Percentiles rank a stretch among this genome's conserved stretches.
These are phyloP conservation scores for Entelexis paramagnoliae DNA, from an alignment of 1,139 yeast genomes.

Conservation along the genomic window DNA sequence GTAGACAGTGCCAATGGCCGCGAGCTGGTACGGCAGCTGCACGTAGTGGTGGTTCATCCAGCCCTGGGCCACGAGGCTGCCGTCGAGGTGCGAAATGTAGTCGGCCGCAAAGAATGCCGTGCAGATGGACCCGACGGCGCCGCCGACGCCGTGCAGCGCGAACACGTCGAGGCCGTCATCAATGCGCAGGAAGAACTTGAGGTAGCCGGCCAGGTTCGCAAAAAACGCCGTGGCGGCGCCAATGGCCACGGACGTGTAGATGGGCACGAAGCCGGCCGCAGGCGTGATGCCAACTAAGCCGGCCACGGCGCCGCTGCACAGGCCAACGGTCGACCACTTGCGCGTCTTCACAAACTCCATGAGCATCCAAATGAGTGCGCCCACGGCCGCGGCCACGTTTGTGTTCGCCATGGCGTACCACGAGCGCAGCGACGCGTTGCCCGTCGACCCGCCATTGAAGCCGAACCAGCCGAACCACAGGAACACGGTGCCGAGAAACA, in stretches of 20 bases:
- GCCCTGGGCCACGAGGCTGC: slow-evolving; percentile 65
- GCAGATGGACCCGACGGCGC: slow-evolving; percentile 67
- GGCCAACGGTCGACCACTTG: slow-evolving; percentile 90
- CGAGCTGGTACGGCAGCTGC: slow-evolving; percentile 90
- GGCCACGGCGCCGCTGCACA: slow-evolving; percentile 87
- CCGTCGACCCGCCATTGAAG: slow-evolving; percentile 95
- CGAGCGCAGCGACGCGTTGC: slow-evolving; percentile 80
- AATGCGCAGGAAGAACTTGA: slow-evolving; percentile 59
- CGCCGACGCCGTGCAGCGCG: slow-evolving; percentile 92
- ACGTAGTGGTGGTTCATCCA: slow-evolving; percentile 87
- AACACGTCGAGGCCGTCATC: slow-evolving; percentile 96
- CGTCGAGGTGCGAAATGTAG: slow-evolving; percentile 67
- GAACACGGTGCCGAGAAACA: slow-evolving; percentile 87
- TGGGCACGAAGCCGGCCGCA: slow-evolving; percentile 92
- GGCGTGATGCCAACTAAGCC: slow-evolving; percentile 96
- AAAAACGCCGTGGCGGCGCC: slow-evolving; percentile 71
- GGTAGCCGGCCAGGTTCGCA: slow-evolving; percentile 76
- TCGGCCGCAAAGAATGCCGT: slow-evolving; percentile 93
- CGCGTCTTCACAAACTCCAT: slow-evolving; percentile 80
- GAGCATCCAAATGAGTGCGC: slow-evolving; percentile 89
- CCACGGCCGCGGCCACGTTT: slow-evolving; percentile 82
- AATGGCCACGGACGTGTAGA: slow-evolving; percentile 74
- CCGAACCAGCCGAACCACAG: slow-evolving; percentile 99
- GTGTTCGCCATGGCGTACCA: slow-evolving; percentile 91
- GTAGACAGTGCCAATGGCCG: slow-evolving; percentile 65